These are phyloP conservation scores for Heterobasidion occidentale DNA, from an alignment of 1,284 basidiomycete genomes.

Conservation along the genomic window DNA sequence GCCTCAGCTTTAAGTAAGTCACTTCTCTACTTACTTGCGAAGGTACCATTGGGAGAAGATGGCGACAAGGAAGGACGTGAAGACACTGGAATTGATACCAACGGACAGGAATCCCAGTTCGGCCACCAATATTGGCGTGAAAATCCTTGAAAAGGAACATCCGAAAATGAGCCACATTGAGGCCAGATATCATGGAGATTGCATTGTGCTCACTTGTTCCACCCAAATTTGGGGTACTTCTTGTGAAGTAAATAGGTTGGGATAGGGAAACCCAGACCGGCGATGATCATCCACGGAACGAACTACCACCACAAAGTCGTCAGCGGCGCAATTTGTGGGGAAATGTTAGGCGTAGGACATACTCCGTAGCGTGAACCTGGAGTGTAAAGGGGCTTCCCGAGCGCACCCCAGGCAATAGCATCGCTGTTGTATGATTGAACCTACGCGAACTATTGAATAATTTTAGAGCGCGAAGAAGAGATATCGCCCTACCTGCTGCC, in stretches of 20 bases:
- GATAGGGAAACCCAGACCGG: background rate
- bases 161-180: too few relatives aligned
- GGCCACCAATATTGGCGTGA: background rate
- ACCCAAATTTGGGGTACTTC: background rate
- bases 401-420: background rate
- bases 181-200: too few relatives aligned
- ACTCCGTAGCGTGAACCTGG: background rate
- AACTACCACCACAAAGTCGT: background rate
- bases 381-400: background rate
- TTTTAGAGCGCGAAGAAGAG: too few relatives aligned
- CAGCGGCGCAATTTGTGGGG: too few relatives aligned
- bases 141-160: background rate
- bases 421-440: background rate
- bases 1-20: background rate
- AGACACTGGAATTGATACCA: background rate
- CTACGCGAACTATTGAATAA: too few relatives aligned
- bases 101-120: background rate
- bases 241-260: background rate
- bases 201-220: background rate
- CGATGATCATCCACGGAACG: background rate
- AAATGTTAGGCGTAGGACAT: too few relatives aligned
- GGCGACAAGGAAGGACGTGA: background rate
- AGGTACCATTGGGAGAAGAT: background rate
- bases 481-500: background rate
- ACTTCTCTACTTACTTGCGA: background rate